Conservation (phyloP, 106 monocot genomes). For the Acorus calamus region DNA sequence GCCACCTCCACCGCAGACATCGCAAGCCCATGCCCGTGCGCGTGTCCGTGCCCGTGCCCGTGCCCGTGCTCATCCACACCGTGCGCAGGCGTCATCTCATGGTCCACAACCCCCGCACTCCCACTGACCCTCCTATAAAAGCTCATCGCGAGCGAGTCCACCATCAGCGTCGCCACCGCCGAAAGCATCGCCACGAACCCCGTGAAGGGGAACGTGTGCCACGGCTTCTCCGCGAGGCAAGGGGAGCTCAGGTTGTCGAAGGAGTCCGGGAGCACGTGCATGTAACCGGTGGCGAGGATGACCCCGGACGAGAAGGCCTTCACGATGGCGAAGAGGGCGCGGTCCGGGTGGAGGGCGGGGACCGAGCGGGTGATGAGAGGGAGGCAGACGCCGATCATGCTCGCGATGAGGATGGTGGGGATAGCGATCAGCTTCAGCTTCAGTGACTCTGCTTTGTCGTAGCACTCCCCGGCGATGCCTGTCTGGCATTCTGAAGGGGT, state of each 20-base stretch:
- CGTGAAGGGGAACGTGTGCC: slow-evolving; percentile 59
- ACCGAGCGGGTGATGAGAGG: slow-evolving; percentile 43
- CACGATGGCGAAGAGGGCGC: slow-evolving; percentile 40
- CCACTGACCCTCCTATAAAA: slow-evolving; percentile 24
- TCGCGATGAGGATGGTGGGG: slow-evolving; percentile 40
- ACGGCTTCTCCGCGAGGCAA: slow-evolving; percentile 45
- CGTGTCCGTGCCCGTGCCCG: slow-evolving; percentile 16
- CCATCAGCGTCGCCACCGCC: slow-evolving; percentile 49
- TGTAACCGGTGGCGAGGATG: slow-evolving; percentile 62
- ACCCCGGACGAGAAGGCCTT: slow-evolving; percentile 77
- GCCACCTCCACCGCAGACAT: slow-evolving; percentile 3
- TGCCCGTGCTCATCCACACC: slow-evolving; percentile 5
- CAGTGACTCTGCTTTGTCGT: slow-evolving; percentile 31
- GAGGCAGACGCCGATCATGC: slow-evolving; percentile 51
- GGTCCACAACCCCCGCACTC: slow-evolving; percentile 5
- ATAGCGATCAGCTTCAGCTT: slow-evolving; percentile 59
- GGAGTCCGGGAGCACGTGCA: slow-evolving; percentile 67
- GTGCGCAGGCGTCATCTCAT: slow-evolving; percentile 8
- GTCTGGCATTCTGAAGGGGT: slow-evolving; percentile 9
- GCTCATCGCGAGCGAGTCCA: slow-evolving; percentile 48
- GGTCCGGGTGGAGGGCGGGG: slow-evolving; percentile 45
- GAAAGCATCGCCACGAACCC: slow-evolving; percentile 60
- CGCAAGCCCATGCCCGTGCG: background rate
- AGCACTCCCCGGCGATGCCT: slow-evolving; percentile 24
- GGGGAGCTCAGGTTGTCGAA: slow-evolving; percentile 40